Conservation (phyloP, 2,329 filamentous ascomycete genomes). For the Xylaria sp. region DNA sequence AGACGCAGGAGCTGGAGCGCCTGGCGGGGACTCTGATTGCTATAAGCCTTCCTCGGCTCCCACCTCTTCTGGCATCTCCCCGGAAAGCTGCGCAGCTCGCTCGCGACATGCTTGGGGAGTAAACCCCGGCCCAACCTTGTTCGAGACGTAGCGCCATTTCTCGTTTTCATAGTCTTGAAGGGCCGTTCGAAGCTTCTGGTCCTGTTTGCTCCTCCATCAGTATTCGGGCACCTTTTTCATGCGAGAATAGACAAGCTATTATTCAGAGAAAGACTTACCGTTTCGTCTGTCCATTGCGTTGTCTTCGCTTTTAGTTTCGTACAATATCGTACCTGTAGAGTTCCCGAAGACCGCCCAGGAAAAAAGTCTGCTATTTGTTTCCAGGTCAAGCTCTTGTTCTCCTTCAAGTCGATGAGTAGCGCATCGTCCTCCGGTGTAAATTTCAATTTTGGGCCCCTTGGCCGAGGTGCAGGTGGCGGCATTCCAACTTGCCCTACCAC, state of each 20-base stretch:
- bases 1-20: constrained; percentile 56
- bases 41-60: constrained; percentile 57
- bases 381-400: constrained; percentile 95
- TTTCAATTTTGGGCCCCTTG: constrained; percentile 89
- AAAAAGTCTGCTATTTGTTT: constrained; percentile 98
- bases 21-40: constrained; percentile 65
- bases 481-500: constrained; percentile 88
- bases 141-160: constrained; percentile 90
- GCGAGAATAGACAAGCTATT: not conserved
- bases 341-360: constrained; percentile 87
- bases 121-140: constrained; percentile 90
- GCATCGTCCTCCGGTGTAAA: constrained; percentile 94
- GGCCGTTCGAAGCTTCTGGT: constrained; percentile 79
- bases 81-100: constrained; percentile 72
- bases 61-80: constrained; percentile 51
- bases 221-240: not conserved
- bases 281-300: constrained; percentile 92
- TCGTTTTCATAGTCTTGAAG: constrained; percentile 89
- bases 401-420: constrained; percentile 87
- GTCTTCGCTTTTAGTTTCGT: constrained; percentile 95
- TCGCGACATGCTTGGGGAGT: constrained; percentile 88
- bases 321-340: constrained; percentile 92
- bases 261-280: constrained; percentile 67
- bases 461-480: constrained; percentile 82
- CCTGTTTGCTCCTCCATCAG: constrained; percentile 58